Percentiles rank a stretch among this genome's conserved stretches.
Conservation (phyloP, 176 grass and related monocot genomes). For the Ensete glaucum region DNA sequence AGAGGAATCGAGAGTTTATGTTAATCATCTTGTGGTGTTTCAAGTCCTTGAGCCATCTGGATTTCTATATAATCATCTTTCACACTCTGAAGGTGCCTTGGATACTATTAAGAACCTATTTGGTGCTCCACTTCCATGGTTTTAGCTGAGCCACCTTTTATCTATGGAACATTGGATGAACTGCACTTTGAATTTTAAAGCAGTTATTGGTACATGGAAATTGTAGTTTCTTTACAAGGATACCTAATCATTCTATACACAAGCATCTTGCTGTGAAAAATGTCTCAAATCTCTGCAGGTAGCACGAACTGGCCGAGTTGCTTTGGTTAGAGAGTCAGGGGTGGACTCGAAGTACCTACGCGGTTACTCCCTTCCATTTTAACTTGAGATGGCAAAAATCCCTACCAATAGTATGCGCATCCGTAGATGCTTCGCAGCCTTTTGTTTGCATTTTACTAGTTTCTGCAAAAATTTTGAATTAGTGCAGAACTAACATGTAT, state of each 20-base stretch:
- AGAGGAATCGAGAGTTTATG: no score
- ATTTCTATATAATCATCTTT: no score
- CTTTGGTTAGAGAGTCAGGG: constrained; percentile 53
- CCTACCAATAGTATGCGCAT: neutral
- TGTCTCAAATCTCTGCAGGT: constrained; percentile 30
- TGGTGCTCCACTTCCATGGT: no score
- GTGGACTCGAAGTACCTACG: constrained; percentile 63
- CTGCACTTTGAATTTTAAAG: no score
- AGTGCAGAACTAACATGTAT: neutral
- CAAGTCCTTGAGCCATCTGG: no score
- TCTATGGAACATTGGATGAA: no score
- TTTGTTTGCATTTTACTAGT: neutral
- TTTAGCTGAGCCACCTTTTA: no score
- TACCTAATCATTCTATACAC: neutral
- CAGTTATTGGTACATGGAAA: no score
- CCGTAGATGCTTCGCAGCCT: neutral
- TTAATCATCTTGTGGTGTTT: no score
- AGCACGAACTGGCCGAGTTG: constrained; percentile 63
- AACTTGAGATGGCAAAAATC: neutral
- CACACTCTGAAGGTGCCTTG: no score
- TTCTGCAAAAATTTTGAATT: neutral
- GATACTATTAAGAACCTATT: no score
- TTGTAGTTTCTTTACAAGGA: neutral
- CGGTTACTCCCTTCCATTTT: constrained; percentile 38
- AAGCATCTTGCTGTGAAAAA: neutral